A percentile compares a stretch with the other conserved stretches of the same genome.
Conservation (phyloP, 1,284 basidiomycete genomes). For the Wolfiporia cocos region DNA sequence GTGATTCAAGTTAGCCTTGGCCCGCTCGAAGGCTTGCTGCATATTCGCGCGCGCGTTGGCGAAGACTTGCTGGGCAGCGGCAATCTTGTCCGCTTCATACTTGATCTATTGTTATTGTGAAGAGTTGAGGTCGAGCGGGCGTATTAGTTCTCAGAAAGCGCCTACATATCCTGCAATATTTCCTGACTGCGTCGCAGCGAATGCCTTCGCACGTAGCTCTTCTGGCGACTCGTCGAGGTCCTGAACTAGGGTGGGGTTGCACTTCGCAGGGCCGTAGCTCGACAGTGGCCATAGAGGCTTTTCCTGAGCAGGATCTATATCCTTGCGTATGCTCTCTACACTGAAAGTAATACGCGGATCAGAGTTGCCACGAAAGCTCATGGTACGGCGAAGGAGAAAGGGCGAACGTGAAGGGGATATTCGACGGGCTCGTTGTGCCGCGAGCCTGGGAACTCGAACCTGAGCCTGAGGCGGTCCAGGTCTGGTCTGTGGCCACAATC, state of each 20-base stretch:
- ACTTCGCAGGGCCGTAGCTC: conserved; percentile 74
- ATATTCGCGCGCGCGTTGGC: conserved; percentile 45
- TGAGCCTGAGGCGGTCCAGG: conserved; percentile 30
- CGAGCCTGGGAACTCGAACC: conserved; percentile 17
- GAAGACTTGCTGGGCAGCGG: conserved; percentile 32
- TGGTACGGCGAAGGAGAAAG: conserved; percentile 7
- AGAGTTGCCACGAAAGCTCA: conserved; percentile 7
- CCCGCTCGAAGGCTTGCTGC: conserved; percentile 45
- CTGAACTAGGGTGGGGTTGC: conserved; percentile 63
- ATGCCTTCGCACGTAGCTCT: conserved; percentile 72
- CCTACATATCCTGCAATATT: conserved; percentile 68
- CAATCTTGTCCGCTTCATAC: conserved; percentile 47
- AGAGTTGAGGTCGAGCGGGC: no score
- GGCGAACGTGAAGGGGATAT: conserved; percentile 42
- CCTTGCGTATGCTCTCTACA: conserved; percentile 50
- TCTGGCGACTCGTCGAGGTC: conserved; percentile 77
- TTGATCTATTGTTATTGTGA: conserved; percentile 34
- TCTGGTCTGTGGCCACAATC: conserved; percentile 30
- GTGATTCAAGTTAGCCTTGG: conserved; percentile 27
- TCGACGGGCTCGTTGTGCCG: no score
- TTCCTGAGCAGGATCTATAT: conserved; percentile 54
- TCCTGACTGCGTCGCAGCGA: conserved; percentile 50
- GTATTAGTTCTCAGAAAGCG: no score
- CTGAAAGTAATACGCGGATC: conserved; percentile 36
- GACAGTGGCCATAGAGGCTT: conserved; percentile 82